A percentile compares a stretch with the other conserved stretches of the same genome.
Evolutionary conservation across 2,329 filamentous ascomycete genomes (phyloP).

Genomic region (Bipolaris cookei): DNA sequence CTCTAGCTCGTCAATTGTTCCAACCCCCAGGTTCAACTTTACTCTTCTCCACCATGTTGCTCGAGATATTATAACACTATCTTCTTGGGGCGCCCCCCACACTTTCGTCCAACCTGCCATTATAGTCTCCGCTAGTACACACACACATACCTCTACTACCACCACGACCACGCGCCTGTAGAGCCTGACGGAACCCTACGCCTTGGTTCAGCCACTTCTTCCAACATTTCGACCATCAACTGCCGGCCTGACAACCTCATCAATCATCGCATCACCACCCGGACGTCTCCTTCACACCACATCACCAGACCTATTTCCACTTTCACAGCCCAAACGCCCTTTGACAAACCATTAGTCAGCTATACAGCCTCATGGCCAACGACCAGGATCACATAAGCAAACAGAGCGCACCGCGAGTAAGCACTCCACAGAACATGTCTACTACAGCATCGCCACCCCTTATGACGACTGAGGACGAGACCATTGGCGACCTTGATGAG

Average conservation of each 20-base stretch:
- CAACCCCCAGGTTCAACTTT: slow-evolving; percentile 41
- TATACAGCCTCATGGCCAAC: slow-evolving; percentile 39
- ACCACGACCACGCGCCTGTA: slow-evolving; percentile 7
- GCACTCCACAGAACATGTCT: slow-evolving; percentile 31
- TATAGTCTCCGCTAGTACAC: slow-evolving; percentile 13
- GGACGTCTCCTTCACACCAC: not conserved
- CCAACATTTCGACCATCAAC: not conserved
- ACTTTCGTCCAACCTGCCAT: slow-evolving; percentile 22
- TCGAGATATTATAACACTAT: slow-evolving; percentile 47
- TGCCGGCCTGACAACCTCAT: not conserved
- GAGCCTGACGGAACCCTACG: slow-evolving; percentile 13
- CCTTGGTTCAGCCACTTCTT: slow-evolving; percentile 1
- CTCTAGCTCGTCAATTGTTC: slow-evolving; percentile 26
- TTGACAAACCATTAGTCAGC: not conserved
- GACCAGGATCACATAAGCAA: slow-evolving; percentile 38
- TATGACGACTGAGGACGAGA: slow-evolving; percentile 63
- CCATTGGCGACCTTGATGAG: slow-evolving; percentile 80
- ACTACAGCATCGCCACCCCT: slow-evolving; percentile 31
- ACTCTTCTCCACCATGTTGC: slow-evolving; percentile 41
- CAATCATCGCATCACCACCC: slow-evolving; percentile 2
- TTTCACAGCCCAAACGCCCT: not conserved
- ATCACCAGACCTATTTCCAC: slow-evolving; percentile 2
- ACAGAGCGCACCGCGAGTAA: slow-evolving; percentile 42
- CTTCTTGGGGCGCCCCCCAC: slow-evolving; percentile 44
- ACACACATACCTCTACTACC: slow-evolving; percentile 6